These are phyloP conservation scores for Mucor circinelloides DNA, from an alignment of 371 early-diverging fungal species.

Conservation along the genomic window DNA sequence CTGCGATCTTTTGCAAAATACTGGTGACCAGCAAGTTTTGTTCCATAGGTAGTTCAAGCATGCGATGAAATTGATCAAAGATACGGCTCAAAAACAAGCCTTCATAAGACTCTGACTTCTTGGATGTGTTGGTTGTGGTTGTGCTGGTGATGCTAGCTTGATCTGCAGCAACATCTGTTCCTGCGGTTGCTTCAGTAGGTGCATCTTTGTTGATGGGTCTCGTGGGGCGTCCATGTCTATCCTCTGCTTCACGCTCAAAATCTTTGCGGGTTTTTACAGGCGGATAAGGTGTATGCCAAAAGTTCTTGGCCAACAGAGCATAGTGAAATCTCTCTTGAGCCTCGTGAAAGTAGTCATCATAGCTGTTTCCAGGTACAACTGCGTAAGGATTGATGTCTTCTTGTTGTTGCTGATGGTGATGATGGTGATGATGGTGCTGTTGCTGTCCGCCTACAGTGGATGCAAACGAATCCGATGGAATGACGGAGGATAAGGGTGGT, in stretches of 20 bases:
- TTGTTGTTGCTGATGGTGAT: background rate
- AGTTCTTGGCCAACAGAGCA: slow-evolving; percentile 49
- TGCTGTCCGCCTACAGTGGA: slow-evolving; percentile 20
- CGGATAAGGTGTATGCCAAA: slow-evolving; percentile 54
- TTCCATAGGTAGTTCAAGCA: slow-evolving; percentile 50
- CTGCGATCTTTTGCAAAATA: slow-evolving; percentile 51
- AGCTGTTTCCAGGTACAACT: slow-evolving; percentile 53
- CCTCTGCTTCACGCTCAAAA: slow-evolving; percentile 44
- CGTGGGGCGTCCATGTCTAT: slow-evolving; percentile 41
- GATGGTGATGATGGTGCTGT: background rate
- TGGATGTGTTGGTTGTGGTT: slow-evolving; percentile 2
- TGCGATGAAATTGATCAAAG: slow-evolving; percentile 48
- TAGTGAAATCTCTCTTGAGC: slow-evolving; percentile 54
- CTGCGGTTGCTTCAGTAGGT: slow-evolving; percentile 16
- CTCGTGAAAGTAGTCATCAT: slow-evolving; percentile 57
- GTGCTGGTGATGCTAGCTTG: slow-evolving; percentile 26
- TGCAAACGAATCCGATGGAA: slow-evolving; percentile 38
- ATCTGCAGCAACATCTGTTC: slow-evolving; percentile 5
- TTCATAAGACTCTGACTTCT: slow-evolving; percentile 40
- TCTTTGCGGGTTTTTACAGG: slow-evolving; percentile 42
- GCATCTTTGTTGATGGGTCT: slow-evolving; percentile 26
- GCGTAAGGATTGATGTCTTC: slow-evolving; percentile 15
- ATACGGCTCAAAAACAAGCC: slow-evolving; percentile 48
- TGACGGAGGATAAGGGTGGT: slow-evolving; percentile 45
- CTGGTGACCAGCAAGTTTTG: slow-evolving; percentile 53